A percentile compares a stretch with the other conserved stretches of the same genome.
phyloP scores from a whole-genome alignment of 2,329 filamentous ascomycete genomes.

The Cryphonectria japonica region DNA sequence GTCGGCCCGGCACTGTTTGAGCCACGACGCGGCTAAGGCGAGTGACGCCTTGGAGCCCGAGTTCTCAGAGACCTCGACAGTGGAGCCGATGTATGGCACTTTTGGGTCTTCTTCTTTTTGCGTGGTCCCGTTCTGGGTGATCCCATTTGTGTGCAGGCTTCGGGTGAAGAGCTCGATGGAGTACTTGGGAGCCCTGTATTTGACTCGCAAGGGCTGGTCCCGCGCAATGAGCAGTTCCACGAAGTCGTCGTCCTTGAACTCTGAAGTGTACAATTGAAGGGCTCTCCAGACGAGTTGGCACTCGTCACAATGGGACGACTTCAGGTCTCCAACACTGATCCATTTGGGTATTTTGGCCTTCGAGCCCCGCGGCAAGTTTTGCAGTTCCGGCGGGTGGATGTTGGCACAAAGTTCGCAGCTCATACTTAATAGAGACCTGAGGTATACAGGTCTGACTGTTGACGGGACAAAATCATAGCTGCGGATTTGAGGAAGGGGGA shows the following conservation, averaged over 20 bases:
- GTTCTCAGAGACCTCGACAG: constrained; percentile 5
- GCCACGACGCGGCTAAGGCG: constrained; percentile 13
- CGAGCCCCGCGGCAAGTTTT: constrained; percentile 4
- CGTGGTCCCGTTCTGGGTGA: not conserved
- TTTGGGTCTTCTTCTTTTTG: not conserved
- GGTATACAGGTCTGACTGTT: not conserved
- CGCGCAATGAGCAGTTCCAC: constrained; percentile 6
- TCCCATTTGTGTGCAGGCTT: not conserved
- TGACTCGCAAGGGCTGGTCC: not conserved
- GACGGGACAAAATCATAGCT: not conserved
- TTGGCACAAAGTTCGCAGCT: constrained; percentile 14
- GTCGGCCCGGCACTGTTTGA: constrained; percentile 8
- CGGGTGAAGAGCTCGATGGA: constrained; percentile 10
- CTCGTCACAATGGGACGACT: constrained; percentile 7
- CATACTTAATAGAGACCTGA: not conserved
- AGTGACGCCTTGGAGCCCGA: constrained; percentile 4
- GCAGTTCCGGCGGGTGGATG: constrained; percentile 11
- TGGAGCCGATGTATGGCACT: constrained; percentile 6
- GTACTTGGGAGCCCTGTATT: constrained; percentile 3
- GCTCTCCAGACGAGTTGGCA: constrained; percentile 14
- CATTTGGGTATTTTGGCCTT: constrained; percentile 8
- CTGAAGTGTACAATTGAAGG: not conserved
- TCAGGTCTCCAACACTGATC: constrained; percentile 7
- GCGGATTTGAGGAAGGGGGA: not conserved
- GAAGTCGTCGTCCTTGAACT: constrained; percentile 3